Conservation (phyloP, 2,329 filamentous ascomycete genomes). For the Parascedosporium putredinis region DNA sequence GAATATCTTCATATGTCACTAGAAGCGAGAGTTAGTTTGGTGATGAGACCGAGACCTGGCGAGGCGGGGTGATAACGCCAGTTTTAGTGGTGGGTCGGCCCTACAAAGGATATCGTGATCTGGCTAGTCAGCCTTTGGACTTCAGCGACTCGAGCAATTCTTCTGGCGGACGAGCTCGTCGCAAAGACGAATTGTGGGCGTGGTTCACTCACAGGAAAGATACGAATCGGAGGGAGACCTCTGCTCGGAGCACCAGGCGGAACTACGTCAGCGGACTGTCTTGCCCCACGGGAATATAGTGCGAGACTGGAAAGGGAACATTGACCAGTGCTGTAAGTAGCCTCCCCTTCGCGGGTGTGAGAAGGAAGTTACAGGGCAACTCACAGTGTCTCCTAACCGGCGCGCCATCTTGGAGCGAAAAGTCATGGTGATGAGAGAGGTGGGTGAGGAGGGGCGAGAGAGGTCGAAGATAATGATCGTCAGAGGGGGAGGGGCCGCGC, state of each 20-base stretch:
- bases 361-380: constrained; percentile 15
- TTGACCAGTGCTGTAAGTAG: not conserved
- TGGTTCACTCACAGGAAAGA: constrained; percentile 31
- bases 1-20: constrained; percentile 58
- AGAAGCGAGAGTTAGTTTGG: not conserved
- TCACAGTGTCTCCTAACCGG: constrained; percentile 36
- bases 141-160: no score
- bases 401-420: constrained; percentile 28
- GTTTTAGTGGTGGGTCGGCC: constrained; percentile 1
- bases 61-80: not conserved
- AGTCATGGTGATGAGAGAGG: constrained; percentile 13
- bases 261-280: not conserved
- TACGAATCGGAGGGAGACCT: constrained; percentile 29
- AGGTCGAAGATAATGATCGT: not conserved
- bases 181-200: no score
- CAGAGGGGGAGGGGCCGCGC: not conserved
- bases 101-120: constrained; percentile 27
- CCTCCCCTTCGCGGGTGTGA: not conserved
- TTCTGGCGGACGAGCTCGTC: no score
- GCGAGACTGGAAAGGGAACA: no score
- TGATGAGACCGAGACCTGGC: not conserved
- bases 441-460: not conserved
- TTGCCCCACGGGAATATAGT: not conserved
- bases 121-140: constrained; percentile 17
- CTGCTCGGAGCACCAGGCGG: constrained; percentile 10